These are phyloP conservation scores for Tympanopsis confertula DNA, from an alignment of 2,329 filamentous ascomycete genomes.

Conservation along the genomic window DNA sequence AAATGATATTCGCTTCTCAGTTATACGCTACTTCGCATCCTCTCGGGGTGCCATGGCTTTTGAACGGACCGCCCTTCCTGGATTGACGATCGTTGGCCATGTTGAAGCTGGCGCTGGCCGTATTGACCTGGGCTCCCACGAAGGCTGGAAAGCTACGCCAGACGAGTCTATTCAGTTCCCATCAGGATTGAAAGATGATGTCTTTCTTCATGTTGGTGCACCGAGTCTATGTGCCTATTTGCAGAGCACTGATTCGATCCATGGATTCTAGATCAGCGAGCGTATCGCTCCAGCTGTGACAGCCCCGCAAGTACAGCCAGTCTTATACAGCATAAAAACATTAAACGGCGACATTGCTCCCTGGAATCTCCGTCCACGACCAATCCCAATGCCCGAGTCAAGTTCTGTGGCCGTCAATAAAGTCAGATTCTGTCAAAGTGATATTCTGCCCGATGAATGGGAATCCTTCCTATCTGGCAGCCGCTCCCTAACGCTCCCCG, in stretches of 20 bases:
- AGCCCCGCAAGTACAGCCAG: constrained; percentile 4
- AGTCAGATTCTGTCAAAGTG: constrained; percentile 11
- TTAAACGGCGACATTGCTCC: constrained; percentile 24
- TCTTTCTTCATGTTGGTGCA: constrained; percentile 24
- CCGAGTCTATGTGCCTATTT: background rate
- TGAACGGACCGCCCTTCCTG: constrained; percentile 13
- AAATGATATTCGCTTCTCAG: constrained; percentile 14
- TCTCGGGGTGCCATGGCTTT: constrained; percentile 16
- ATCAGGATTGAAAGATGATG: constrained; percentile 19
- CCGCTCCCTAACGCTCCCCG: constrained; percentile 4
- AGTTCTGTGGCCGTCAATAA: constrained; percentile 8
- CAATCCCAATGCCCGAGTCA: constrained; percentile 21
- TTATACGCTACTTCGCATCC: constrained; percentile 14
- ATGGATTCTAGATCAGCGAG: constrained; percentile 10
- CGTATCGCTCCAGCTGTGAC: constrained; percentile 4
- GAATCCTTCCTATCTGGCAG: constrained; percentile 4
- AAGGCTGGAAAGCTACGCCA: constrained; percentile 11
- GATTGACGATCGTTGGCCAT: constrained; percentile 12
- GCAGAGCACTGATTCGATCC: background rate
- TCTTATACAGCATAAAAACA: constrained; percentile 16
- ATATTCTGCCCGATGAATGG: constrained; percentile 5
- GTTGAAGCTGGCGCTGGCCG: constrained; percentile 3
- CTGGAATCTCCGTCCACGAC: constrained; percentile 22
- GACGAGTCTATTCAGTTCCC: constrained; percentile 13
- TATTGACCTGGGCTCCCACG: constrained; percentile 4